phyloP scores from a whole-genome alignment of 2,329 filamentous ascomycete genomes.

The Thielaviopsis populi region DNA sequence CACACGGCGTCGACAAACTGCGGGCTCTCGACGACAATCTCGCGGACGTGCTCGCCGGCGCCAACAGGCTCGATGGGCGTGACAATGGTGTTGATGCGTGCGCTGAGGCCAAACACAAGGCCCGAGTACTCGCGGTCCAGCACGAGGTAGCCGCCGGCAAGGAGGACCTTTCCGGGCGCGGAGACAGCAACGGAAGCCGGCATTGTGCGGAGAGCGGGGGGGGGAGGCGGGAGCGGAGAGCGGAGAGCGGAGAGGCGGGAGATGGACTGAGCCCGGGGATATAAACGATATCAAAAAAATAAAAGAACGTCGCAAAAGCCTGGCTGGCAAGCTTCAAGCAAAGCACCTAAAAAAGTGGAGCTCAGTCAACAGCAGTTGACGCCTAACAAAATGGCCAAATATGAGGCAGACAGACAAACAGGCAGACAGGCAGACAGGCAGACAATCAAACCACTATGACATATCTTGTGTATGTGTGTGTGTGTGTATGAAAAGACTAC shows the following conservation, averaged over 20 bases:
- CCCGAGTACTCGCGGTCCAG: constrained; percentile 77
- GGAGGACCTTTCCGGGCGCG: constrained; percentile 87
- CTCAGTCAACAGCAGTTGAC: no score
- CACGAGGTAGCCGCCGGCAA: constrained; percentile 89
- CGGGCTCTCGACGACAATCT: constrained; percentile 77
- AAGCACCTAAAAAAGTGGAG: no score
- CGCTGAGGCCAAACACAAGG: constrained; percentile 51
- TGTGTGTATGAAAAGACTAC: neutral
- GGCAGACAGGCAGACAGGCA: neutral
- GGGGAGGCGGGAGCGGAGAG: no score
- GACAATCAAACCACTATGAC: no score
- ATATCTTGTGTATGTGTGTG: neutral
- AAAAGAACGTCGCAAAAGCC: no score
- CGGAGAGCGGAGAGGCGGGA: no score
- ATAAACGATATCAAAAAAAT: neutral
- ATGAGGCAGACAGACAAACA: neutral
- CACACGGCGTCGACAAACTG: constrained; percentile 81
- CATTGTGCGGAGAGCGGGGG: neutral
- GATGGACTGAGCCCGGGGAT: neutral
- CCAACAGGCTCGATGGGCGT: constrained; percentile 41
- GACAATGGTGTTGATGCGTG: constrained; percentile 51
- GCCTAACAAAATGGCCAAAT: no score
- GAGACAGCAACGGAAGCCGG: constrained; percentile 45
- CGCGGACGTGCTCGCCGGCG: constrained; percentile 48
- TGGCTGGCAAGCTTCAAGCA: no score